Percentiles rank a stretch among this genome's conserved stretches.
Conservation (phyloP, 2,329 filamentous ascomycete genomes). For the Davidsoniella virescens region DNA sequence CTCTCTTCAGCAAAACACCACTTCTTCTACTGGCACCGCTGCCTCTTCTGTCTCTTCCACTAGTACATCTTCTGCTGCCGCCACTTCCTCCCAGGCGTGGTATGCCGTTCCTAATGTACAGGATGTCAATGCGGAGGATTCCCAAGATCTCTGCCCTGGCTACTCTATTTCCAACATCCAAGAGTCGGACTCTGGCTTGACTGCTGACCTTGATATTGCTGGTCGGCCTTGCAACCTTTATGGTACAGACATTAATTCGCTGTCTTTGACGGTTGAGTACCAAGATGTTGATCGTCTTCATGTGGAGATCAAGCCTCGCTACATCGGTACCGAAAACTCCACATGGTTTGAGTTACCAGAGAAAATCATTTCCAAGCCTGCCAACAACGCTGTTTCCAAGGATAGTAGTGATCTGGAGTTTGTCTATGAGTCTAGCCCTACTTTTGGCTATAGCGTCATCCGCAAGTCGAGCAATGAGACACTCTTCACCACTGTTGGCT, state of each 20-base stretch:
- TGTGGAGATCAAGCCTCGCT: conserved; percentile 51
- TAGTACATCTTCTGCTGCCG: neutral
- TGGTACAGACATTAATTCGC: conserved; percentile 52
- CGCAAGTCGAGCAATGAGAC: conserved; percentile 45
- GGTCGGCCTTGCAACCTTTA: conserved; percentile 61
- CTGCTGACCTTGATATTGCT: conserved; percentile 53
- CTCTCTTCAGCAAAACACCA: neutral
- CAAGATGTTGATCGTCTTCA: conserved; percentile 49
- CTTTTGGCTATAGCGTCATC: conserved; percentile 51
- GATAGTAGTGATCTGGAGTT: conserved; percentile 39
- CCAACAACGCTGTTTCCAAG: conserved; percentile 55
- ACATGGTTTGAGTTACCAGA: conserved; percentile 54
- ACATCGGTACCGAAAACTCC: conserved; percentile 42
- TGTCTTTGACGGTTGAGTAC: conserved; percentile 53
- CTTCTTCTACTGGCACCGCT: neutral
- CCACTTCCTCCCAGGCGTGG: neutral
- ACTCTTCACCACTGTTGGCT: conserved; percentile 50
- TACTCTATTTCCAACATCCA: conserved; percentile 48
- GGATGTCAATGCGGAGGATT: conserved; percentile 12
- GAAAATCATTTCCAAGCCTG: conserved; percentile 41
- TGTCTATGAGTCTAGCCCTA: conserved; percentile 35
- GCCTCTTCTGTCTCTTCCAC: neutral
- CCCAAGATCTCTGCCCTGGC: conserved; percentile 41
- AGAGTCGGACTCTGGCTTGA: conserved; percentile 37
- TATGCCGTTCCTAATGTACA: conserved; percentile 12